A percentile compares a stretch with the other conserved stretches of the same genome.
Evolutionary conservation across 202 grass and related monocot species (phyloP).

Genomic region (Schoenoplectus triqueter): DNA sequence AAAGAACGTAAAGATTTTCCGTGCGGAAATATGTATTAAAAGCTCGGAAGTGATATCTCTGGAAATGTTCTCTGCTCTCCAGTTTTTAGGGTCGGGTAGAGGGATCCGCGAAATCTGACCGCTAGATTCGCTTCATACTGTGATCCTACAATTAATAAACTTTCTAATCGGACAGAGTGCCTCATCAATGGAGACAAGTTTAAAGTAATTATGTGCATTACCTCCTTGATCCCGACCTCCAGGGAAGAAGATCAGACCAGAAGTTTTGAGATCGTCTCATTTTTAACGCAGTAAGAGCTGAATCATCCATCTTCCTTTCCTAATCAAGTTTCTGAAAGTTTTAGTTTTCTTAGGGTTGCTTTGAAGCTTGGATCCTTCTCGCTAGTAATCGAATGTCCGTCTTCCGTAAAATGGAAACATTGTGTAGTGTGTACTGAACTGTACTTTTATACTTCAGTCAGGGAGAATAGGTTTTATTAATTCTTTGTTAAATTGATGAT

Average conservation of each 20-base stretch:
- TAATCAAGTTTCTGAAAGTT: neutral
- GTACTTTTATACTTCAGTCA: neutral
- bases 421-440: neutral
- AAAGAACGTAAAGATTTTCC: neutral
- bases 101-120: neutral
- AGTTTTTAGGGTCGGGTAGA: neutral
- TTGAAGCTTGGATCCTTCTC: neutral
- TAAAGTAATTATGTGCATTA: neutral
- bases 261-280: neutral
- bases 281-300: neutral
- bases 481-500: conserved; percentile 3
- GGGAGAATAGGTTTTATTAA: neutral
- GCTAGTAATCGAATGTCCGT: neutral
- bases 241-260: neutral
- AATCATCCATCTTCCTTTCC: neutral
- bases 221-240: neutral
- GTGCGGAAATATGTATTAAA: neutral
- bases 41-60: neutral
- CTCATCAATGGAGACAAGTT: neutral
- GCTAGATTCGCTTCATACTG: neutral
- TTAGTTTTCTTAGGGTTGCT: neutral
- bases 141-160: neutral
- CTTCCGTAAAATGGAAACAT: conserved; percentile 1
- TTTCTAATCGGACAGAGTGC: neutral
- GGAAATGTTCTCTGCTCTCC: neutral